Base-by-base conservation (phyloP, 2,329 filamentous ascomycete species). In the Fusarium sp. region DNA sequence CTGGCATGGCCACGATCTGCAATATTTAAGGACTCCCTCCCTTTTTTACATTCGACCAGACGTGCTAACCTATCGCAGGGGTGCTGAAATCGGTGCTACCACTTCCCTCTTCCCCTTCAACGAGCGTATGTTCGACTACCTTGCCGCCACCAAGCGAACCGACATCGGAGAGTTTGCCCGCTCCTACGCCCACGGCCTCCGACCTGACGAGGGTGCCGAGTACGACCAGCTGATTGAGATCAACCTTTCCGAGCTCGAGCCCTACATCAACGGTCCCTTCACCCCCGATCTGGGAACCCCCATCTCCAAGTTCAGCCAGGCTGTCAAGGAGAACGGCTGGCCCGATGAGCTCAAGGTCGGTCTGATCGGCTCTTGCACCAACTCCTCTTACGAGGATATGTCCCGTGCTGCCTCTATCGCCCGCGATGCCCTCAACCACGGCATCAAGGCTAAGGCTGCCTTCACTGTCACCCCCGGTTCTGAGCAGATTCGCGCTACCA, bases 331-430 rank as follows among this genome's bases (percentile, higher is more conserved):
- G 74, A 93, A 97, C 80, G 84, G 91, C 55, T 99, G 96, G 96
- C 96, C 96, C 2, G 88, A 92, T 77, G 93, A 90, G 68, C 91
- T 99, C 67, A 96, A 93, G 11, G 95, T 96, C 25, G 94, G 94
- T 56, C 86, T 99, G 59, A 99, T 99, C 77, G 96, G 96, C 65
- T 97, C 93, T 83, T 99, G 96, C 85, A 99, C 96, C 55, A 99
- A 99, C 86, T 97, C 93, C 79, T 98, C 96, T 2, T 99, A 98
- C 80, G 91, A 97, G 81, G 96, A 99, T 79, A 99, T 99, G 96
- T 96, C 94, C 34, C 91, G 95, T 67, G 93, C 94, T 13, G 95
- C 97, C 81, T 89, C 93, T 77, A 88, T 99, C 61, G 93, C 98
- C 63, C 94, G 95, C 80, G 94, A 97, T 80, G 96, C 96, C 9